Base-by-base conservation (phyloP, 305 asterid species). In the Fraxinus dipetala region DNA sequence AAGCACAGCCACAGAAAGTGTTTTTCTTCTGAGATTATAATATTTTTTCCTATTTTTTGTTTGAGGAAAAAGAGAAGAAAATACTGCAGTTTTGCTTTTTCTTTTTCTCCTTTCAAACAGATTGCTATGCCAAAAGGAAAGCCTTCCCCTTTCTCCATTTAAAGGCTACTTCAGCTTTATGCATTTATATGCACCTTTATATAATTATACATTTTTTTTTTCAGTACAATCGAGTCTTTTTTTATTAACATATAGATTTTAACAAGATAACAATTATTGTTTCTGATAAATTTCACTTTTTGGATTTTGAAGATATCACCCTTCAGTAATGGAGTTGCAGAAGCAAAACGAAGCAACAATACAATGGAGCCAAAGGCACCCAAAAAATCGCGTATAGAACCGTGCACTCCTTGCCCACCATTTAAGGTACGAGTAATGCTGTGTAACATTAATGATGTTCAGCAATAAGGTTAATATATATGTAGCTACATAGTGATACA, bases 341-440 rank as follows among this genome's bases (percentile, higher is more conserved):
- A 91, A 84, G 54, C 88, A 35, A 92, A 94, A 84, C 89, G 92
- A 36, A 84, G 84, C 75, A 78, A 80, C 87, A 87, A 72, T 56
- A 83, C 77, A 80, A 83, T 87, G 83, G 96, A 93, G 87, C 75
- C 93, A 24, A 94, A 92, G 79, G 83, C 90, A 79, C 85, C 89
- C 0, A 94, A 94, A 56, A 92, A 90, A 87, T 87, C 96, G 77
- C 88, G 97, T 73, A 72, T 84, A 40, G 97, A 92, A 43, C 80
- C 92, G 24, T 94, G 96, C 78, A 56, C 91, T 75, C 82, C 98
- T 32, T 93, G 96, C 86, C 91, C 97, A 2, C 98, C 98, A 85
- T 91, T 94, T 51, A 94, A 93, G 97, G 98, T 94, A 79, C 32
- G 18, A 3, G n/a, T 3, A 51, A 51, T 51, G 7, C 61, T 51